phyloP scores from a whole-genome alignment of 2,329 filamentous ascomycete genomes.

The Calcarisporium arbuscula region DNA sequence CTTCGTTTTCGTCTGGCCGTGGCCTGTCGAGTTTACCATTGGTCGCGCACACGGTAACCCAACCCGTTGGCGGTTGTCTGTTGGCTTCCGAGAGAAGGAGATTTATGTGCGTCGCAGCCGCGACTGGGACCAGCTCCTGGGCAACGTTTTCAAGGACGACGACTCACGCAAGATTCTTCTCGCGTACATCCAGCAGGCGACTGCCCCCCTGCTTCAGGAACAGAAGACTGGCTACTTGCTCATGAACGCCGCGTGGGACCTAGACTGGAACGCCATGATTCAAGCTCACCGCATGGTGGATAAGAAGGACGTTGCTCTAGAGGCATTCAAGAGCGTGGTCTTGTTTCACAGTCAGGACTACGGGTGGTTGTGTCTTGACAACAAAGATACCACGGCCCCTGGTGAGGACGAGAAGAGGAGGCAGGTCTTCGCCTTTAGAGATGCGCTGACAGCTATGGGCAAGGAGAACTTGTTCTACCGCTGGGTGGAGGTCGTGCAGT shows the following conservation, averaged over 20 bases:
- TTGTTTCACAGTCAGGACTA: slow-evolving; percentile 61
- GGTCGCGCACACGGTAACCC: slow-evolving; percentile 55
- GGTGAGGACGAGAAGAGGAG: slow-evolving; percentile 59
- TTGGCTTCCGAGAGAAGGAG: slow-evolving; percentile 76
- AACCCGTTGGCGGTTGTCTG: slow-evolving; percentile 61
- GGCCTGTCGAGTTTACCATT: slow-evolving; percentile 67
- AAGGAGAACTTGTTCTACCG: slow-evolving; percentile 88
- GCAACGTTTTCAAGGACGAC: slow-evolving; percentile 45
- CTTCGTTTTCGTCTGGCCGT: slow-evolving; percentile 61
- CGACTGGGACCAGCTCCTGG: slow-evolving; percentile 59
- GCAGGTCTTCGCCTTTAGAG: slow-evolving; percentile 76
- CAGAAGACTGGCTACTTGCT: slow-evolving; percentile 84
- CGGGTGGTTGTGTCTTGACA: slow-evolving; percentile 57
- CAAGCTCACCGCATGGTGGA: slow-evolving; percentile 65
- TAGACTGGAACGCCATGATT: slow-evolving; percentile 80
- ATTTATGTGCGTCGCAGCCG: slow-evolving; percentile 74
- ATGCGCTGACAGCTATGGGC: slow-evolving; percentile 65
- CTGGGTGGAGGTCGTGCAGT: slow-evolving; percentile 91
- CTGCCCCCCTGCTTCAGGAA: slow-evolving; percentile 58
- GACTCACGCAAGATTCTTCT: slow-evolving; percentile 53
- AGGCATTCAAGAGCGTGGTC: slow-evolving; percentile 67
- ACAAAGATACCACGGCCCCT: slow-evolving; percentile 48
- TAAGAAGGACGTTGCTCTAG: slow-evolving; percentile 49
- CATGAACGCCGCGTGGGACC: slow-evolving; percentile 78
- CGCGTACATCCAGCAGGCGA: slow-evolving; percentile 59